Conservation (phyloP, 1,139 yeast genomes). For the Yamadazyma triangularis region DNA sequence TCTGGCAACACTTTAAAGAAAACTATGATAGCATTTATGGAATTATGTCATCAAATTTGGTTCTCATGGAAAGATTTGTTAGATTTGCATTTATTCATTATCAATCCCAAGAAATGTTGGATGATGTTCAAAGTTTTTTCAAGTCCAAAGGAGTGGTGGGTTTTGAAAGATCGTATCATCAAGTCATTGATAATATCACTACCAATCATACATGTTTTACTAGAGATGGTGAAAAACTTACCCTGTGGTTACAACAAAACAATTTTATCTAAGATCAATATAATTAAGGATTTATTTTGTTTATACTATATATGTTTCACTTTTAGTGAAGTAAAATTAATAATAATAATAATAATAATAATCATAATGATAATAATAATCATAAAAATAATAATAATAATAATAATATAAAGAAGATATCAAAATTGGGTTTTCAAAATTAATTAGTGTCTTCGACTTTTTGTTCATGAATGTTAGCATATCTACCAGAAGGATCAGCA, state of each 20-base stretch:
- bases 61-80: conserved; percentile 61
- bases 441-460: conserved; percentile 24
- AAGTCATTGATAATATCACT: conserved; percentile 50
- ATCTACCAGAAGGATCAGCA: conserved; percentile 98
- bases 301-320: not conserved
- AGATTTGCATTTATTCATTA: conserved; percentile 48
- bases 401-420: not conserved
- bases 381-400: not conserved
- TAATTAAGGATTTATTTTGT: too few species aligned
- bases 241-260: conserved; percentile 18
- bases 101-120: conserved; percentile 36
- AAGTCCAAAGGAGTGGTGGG: conserved; percentile 52
- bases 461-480: conserved; percentile 79
- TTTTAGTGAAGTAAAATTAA: too few species aligned
- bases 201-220: conserved; percentile 46
- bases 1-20: conserved; percentile 54
- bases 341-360: not conserved
- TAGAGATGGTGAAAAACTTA: conserved; percentile 26
- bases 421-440: conserved; percentile 1
- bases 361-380: too few species aligned
- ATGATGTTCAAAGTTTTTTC: conserved; percentile 50
- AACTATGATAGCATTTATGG: conserved; percentile 48
- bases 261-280: conserved; percentile 3
- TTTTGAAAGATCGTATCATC: conserved; percentile 55
- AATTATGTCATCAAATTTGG: conserved; percentile 52